These are phyloP conservation scores for Curvularia sp. DNA, from an alignment of 2,329 filamentous ascomycete species.

Conservation along the genomic window DNA sequence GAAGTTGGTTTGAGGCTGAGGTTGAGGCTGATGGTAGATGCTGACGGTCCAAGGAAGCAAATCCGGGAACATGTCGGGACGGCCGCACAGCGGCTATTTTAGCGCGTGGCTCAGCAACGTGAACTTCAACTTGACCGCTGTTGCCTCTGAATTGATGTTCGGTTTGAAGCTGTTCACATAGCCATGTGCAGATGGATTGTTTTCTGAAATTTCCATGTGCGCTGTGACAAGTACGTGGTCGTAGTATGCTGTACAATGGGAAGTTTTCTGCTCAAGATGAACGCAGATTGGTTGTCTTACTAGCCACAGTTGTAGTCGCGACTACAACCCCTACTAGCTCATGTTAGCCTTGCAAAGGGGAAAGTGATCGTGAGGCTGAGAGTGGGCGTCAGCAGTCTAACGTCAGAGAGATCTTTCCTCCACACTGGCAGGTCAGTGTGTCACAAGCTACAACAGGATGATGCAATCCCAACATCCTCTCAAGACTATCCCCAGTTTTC, in stretches of 20 bases:
- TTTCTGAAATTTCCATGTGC: neutral
- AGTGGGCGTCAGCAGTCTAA: conserved; percentile 14
- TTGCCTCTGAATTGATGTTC: conserved; percentile 1
- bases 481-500: neutral
- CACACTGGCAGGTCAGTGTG: neutral
- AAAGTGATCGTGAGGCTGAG: conserved; percentile 19
- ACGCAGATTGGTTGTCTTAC: neutral
- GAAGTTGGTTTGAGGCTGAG: conserved; percentile 16
- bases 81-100: conserved; percentile 22
- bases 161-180: neutral
- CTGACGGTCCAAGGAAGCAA: conserved; percentile 16
- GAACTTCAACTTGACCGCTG: conserved; percentile 24
- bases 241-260: neutral
- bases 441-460: conserved; percentile 7
- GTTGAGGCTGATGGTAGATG: conserved; percentile 22
- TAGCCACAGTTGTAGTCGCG: conserved; percentile 8
- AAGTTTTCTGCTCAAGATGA: conserved; percentile 4
- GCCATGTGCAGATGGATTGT: neutral
- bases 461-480: conserved; percentile 5
- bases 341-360: neutral
- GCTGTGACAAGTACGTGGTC: neutral
- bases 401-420: conserved; percentile 14
- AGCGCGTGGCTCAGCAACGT: conserved; percentile 22
- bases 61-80: neutral
- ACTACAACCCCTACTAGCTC: neutral